Evolutionary conservation across 768 basidiomycete genomes (phyloP), one percentile per base, ranked within the genome.

Genomic region (Ephemerocybe angulata): DNA sequence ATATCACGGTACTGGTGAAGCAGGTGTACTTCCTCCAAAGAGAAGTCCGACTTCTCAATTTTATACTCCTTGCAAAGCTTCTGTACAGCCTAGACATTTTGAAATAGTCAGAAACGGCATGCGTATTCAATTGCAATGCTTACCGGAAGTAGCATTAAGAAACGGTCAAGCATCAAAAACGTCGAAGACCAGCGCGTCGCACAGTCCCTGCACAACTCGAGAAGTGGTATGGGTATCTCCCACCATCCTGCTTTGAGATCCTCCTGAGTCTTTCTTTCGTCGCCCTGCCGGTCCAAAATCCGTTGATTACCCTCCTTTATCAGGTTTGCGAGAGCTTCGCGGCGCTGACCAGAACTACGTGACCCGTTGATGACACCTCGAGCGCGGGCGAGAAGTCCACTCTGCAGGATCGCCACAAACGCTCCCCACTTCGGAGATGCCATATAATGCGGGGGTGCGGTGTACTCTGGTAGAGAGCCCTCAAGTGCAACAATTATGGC

Each of bases 81-180:
- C n/a, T n/a, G n/a, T n/a, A n/a, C n/a, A n/a, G n/a, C n/a, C n/a
- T n/a, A n/a, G n/a, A n/a, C n/a, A n/a, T n/a, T n/a, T n/a, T n/a
- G n/a, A n/a, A n/a, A n/a, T n/a, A n/a, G n/a, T n/a, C n/a, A n/a
- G n/a, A n/a, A n/a, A n/a, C n/a, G n/a, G n/a, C n/a, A n/a, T n/a
- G n/a, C n/a, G n/a, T n/a, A n/a, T n/a, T n/a, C n/a, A n/a, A n/a
- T n/a, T n/a, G n/a, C 70, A 38, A 38, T 35, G 54, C 66, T 50
- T 50, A 73, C 73, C 25, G 60, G 67, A 57, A 70, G 65, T 4
- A 74, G 59, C 19, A 64, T 60, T 27, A 74, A 58, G 17, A 70
- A 44, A 12, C 63, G 60, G 11, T 68, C 62, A 55, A 69, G 61
- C 69, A 70, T 70, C n/a, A 66, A 50, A 25, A 59, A 55, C 11